Conservation (phyloP, 2,329 filamentous ascomycete genomes). For the Colletotrichum gigasporum region DNA sequence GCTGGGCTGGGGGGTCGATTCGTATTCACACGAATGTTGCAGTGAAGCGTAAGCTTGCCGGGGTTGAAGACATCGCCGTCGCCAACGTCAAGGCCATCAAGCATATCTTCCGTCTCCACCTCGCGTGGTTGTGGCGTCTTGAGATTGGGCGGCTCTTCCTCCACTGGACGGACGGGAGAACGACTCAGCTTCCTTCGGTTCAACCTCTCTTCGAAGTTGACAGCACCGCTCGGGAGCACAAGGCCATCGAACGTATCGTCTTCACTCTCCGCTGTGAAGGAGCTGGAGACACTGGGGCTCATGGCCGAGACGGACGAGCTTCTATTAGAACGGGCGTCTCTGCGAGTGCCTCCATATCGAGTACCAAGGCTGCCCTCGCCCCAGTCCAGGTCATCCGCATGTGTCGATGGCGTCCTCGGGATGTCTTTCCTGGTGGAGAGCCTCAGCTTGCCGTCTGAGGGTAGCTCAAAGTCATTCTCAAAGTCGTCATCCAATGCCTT, state of each 20-base stretch:
- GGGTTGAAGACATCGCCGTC: slow-evolving; percentile 84
- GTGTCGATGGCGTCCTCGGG: slow-evolving; percentile 68
- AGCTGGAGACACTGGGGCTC: slow-evolving; percentile 92
- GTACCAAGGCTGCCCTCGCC: slow-evolving; percentile 93
- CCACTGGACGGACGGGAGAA: slow-evolving; percentile 60
- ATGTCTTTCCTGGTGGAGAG: slow-evolving; percentile 70
- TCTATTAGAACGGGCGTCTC: slow-evolving; percentile 80
- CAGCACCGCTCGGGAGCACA: slow-evolving; percentile 81
- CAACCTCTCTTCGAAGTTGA: slow-evolving; percentile 84
- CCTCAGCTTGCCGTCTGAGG: slow-evolving; percentile 71
- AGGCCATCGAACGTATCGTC: slow-evolving; percentile 94
- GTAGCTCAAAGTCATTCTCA: slow-evolving; percentile 77
- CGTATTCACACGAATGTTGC: slow-evolving; percentile 89
- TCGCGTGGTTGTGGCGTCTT: slow-evolving; percentile 46
- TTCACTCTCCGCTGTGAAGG: slow-evolving; percentile 90
- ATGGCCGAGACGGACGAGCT: slow-evolving; percentile 90
- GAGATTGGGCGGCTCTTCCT: slow-evolving; percentile 45
- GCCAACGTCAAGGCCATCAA: slow-evolving; percentile 87
- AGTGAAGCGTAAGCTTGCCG: slow-evolving; percentile 84
- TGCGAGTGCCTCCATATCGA: slow-evolving; percentile 85
- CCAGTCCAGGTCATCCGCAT: slow-evolving; percentile 87
- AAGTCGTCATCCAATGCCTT: slow-evolving; percentile 68
- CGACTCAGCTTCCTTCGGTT: slow-evolving; percentile 73
- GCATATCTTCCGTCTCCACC: slow-evolving; percentile 77
- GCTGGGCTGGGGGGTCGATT: slow-evolving; percentile 74